A percentile compares a stretch with the other conserved stretches of the same genome.
phyloP scores from a whole-genome alignment of 177 flowering plant species.

The Vitis hybrid region DNA sequence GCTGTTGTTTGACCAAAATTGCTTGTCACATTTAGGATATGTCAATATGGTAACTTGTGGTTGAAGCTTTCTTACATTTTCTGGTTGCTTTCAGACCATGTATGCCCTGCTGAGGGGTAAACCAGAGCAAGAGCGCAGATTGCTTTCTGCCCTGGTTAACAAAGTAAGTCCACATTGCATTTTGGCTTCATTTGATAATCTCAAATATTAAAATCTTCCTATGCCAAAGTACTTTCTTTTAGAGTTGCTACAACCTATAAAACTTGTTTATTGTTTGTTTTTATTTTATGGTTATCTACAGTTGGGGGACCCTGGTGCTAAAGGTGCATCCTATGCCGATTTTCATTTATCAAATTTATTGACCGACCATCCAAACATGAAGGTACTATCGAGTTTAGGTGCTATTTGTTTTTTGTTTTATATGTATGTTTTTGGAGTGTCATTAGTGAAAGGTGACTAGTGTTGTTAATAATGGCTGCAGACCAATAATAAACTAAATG shows the following conservation, averaged over 20 bases:
- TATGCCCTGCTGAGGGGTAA: conserved; percentile 70
- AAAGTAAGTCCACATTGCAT: conserved; percentile 56
- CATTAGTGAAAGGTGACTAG: no score
- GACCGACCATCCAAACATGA: conserved; percentile 94
- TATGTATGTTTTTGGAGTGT: neutral
- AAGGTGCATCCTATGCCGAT: conserved; percentile 88
- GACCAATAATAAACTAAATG: neutral
- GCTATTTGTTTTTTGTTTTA: neutral
- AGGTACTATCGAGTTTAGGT: conserved; percentile 40
- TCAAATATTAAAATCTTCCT: neutral
- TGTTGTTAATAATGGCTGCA: neutral
- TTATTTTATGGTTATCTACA: conserved; percentile 29
- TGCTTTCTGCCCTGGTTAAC: conserved; percentile 84
- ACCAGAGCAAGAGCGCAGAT: conserved; percentile 90
- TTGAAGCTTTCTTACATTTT: neutral
- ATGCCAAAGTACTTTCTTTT: neutral
- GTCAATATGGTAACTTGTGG: neutral
- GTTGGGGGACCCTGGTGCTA: conserved; percentile 96
- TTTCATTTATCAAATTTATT: conserved; percentile 78
- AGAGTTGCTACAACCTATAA: neutral
- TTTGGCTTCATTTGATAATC: neutral
- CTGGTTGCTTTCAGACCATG: conserved; percentile 41
- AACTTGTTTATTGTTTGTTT: conserved; percentile 16
- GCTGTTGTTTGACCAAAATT: no score
- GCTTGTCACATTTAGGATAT: no score